These are phyloP conservation scores for Podospora sp. DNA, from an alignment of 495 filamentous ascomycete genomes.

Conservation along the genomic window DNA sequence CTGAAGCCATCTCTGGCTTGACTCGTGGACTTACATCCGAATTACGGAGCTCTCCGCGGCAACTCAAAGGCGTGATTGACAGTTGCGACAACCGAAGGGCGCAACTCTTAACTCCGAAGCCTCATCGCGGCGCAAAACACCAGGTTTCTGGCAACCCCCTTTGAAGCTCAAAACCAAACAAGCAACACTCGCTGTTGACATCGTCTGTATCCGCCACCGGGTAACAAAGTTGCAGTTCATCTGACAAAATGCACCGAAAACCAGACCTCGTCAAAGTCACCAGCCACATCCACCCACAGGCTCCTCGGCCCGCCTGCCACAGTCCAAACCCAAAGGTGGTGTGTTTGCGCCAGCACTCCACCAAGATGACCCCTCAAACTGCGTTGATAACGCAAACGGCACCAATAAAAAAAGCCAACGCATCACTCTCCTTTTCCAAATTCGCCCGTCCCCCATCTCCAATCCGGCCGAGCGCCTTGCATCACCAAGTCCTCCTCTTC, in stretches of 20 bases:
- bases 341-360: background rate
- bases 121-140: background rate
- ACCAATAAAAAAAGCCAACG: background rate
- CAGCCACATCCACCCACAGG: background rate
- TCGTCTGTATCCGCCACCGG: background rate
- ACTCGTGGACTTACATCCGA: background rate
- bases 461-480: background rate
- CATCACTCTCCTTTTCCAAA: background rate
- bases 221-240: background rate
- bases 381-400: background rate
- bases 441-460: background rate
- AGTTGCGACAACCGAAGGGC: background rate
- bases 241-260: background rate
- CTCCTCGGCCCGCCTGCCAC: background rate
- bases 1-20: conserved; percentile 3
- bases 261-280: background rate
- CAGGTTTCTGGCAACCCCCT: background rate
- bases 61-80: background rate
- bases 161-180: background rate
- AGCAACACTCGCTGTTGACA: background rate
- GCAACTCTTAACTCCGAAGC: background rate
- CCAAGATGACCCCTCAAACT: background rate
- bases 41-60: conserved; percentile 1
- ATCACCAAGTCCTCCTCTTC: background rate
- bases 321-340: background rate